Evolutionary conservation across 2,329 filamentous ascomycete genomes (phyloP).

Genomic region (Monosporascus ibericus): DNA sequence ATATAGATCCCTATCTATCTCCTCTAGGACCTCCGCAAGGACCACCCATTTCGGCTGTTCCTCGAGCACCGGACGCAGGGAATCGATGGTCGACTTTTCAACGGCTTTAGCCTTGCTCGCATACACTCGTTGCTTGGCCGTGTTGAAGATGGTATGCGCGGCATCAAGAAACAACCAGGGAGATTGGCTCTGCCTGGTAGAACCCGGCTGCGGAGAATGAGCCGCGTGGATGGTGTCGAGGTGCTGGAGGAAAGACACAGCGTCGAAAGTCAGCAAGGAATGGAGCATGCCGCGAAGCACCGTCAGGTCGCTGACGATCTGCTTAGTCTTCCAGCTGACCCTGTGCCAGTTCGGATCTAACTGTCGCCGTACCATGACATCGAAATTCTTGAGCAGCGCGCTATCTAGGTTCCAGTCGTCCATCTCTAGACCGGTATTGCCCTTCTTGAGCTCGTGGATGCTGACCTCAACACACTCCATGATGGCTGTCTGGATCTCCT

Average conservation of each 20-base stretch:
- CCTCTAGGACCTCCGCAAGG: slow-evolving; percentile 82
- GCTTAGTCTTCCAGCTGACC: slow-evolving; percentile 88
- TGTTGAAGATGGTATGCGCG: slow-evolving; percentile 88
- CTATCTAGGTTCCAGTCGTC: slow-evolving; percentile 96
- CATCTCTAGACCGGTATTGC: slow-evolving; percentile 85
- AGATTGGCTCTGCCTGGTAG: slow-evolving; percentile 80
- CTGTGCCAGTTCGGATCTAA: slow-evolving; percentile 96
- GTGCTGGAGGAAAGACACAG: slow-evolving; percentile 86
- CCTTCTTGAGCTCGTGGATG: slow-evolving; percentile 88
- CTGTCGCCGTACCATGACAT: slow-evolving; percentile 79
- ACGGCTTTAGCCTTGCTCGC: slow-evolving; percentile 56
- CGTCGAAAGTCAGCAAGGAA: slow-evolving; percentile 76
- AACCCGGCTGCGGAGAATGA: slow-evolving; percentile 81
- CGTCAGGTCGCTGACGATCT: slow-evolving; percentile 85
- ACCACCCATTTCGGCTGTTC: slow-evolving; percentile 92
- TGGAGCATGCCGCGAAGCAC: slow-evolving; percentile 79
- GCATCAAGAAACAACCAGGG: slow-evolving; percentile 96
- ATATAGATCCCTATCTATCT: slow-evolving; percentile 87
- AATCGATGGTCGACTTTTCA: slow-evolving; percentile 45
- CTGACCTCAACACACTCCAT: slow-evolving; percentile 95
- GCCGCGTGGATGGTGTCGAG: slow-evolving; percentile 91
- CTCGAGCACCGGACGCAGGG: slow-evolving; percentile 76
- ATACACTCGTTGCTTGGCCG: slow-evolving; percentile 83
- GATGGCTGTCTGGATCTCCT: slow-evolving; percentile 86
- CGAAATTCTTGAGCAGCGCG: slow-evolving; percentile 87